Base-by-base conservation (phyloP, 2,329 filamentous ascomycete genomes). In the Aspergillus novofumigatus region DNA sequence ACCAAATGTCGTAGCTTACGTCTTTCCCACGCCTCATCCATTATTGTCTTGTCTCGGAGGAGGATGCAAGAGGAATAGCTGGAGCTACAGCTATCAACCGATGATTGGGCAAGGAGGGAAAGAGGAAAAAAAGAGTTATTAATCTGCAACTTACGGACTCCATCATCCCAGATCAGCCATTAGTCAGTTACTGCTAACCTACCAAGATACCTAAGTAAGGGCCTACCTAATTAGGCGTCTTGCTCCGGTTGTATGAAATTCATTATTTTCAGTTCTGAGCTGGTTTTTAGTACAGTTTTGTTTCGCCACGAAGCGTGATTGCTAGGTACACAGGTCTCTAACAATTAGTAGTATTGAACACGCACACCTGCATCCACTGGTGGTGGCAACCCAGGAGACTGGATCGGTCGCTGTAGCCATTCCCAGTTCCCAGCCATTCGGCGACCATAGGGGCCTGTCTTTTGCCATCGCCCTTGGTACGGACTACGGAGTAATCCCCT, bases 351-450 rank as follows among this genome's bases (percentile, higher is more conserved):
- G 25, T 29, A 10, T 29, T 29, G 28, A 53, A 62, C 55, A 59
- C 56, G 52, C 60, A 61, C 44, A 20, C 53, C 55, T 59, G 58
- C 54, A 60, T 59, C 57, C 57, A 63, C 56, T 50, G 38, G 41
- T 54, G 55, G 58, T 59, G 61, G 61, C 61, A 62, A 65, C 58
- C 57, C 55, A 56, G 45, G 53, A 28, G 51, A 51, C 57, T 51
- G 25, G 49, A 51, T 55, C 44, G 38, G 20, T 48, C 10, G 21
- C 48, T 38, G 49, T 49, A 56, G 23, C 49, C 28, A 51, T 55
- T 51, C 49, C 45, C 26, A 10, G 10, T 45, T 23, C 20, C 42
- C 42, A 45, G 42, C n/a, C 4, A 9, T 45, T 23, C 21, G 17
- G 42, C n/a, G n/a, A 45, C n/a, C n/a, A 45, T 21, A 45, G 42